Percentiles rank a stretch among this genome's conserved stretches.
phyloP scores from a whole-genome alignment of 768 basidiomycete species.

The Leccinum broughii region DNA sequence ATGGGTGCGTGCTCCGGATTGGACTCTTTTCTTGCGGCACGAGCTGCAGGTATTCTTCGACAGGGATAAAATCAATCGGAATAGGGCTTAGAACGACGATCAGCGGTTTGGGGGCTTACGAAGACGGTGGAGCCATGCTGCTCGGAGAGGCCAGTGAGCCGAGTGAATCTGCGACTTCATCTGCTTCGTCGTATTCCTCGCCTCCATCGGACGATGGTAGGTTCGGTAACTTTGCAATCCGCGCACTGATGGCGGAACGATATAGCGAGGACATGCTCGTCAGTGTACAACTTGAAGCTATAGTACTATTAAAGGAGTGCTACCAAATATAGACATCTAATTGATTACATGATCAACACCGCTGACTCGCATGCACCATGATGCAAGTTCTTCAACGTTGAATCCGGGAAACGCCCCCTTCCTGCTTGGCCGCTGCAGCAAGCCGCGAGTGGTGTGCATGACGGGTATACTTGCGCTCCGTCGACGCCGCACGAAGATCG shows the following conservation, averaged over 20 bases:
- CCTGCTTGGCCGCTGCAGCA: background rate
- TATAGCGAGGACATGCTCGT: slow-evolving; percentile 65
- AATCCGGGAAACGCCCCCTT: background rate
- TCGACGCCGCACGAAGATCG: slow-evolving; percentile 1
- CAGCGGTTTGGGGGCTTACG: slow-evolving; percentile 43
- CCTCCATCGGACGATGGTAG: slow-evolving; percentile 47
- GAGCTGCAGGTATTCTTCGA: slow-evolving; percentile 28
- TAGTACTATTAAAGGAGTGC: background rate
- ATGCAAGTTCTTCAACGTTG: background rate
- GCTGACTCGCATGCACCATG: no score
- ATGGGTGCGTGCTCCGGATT: slow-evolving; percentile 74
- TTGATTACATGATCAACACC: slow-evolving; percentile 4
- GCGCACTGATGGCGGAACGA: slow-evolving; percentile 74
- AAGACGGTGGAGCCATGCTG: slow-evolving; percentile 60
- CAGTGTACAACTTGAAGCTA: background rate
- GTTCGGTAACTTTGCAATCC: slow-evolving; percentile 71
- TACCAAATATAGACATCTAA: background rate
- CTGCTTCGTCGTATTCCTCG: slow-evolving; percentile 40
- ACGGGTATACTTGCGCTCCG: no score
- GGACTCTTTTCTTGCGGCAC: slow-evolving; percentile 36
- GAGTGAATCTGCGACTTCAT: slow-evolving; percentile 58
- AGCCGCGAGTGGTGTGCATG: background rate
- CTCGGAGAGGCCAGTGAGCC: slow-evolving; percentile 51
- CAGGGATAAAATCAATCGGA: slow-evolving; percentile 16
- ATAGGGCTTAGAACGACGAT: slow-evolving; percentile 4